Evolutionary conservation across 2,329 filamentous ascomycete genomes (phyloP).

Genomic region (Fusarium citri): DNA sequence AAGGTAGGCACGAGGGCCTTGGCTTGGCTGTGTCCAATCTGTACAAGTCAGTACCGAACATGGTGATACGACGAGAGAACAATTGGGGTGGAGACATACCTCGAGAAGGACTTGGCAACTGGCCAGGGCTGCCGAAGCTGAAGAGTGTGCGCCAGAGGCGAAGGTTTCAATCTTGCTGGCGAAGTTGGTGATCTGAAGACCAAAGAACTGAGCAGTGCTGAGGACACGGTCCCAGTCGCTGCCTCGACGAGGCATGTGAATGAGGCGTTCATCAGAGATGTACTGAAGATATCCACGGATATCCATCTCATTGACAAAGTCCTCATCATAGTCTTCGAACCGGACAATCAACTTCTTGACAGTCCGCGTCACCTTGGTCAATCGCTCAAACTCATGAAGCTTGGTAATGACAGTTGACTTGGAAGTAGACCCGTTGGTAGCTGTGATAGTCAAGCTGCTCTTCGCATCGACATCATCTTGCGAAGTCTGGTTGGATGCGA

Average conservation of each 20-base stretch:
- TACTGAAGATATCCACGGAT: slow-evolving; percentile 49
- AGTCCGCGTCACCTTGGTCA: slow-evolving; percentile 29
- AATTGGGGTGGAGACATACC: slow-evolving; percentile 40
- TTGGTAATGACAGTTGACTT: neutral
- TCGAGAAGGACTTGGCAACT: slow-evolving; percentile 55
- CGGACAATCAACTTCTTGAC: slow-evolving; percentile 36
- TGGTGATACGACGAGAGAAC: accelerated
- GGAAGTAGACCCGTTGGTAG: neutral
- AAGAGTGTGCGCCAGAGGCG: slow-evolving; percentile 29
- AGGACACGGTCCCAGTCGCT: slow-evolving; percentile 57
- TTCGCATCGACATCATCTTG: slow-evolving; percentile 6
- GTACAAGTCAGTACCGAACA: neutral
- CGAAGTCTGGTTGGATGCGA: slow-evolving; percentile 21
- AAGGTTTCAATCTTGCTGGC: slow-evolving; percentile 49
- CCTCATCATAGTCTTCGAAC: slow-evolving; percentile 37
- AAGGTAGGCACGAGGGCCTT: slow-evolving; percentile 55
- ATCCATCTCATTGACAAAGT: slow-evolving; percentile 38
- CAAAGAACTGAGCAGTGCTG: slow-evolving; percentile 56
- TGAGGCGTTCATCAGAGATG: slow-evolving; percentile 55
- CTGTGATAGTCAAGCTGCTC: neutral
- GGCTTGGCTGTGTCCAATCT: slow-evolving; percentile 55
- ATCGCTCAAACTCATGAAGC: slow-evolving; percentile 22
- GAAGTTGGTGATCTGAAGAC: slow-evolving; percentile 54
- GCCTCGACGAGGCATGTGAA: slow-evolving; percentile 56
- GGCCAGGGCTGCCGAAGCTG: slow-evolving; percentile 51